These are phyloP conservation scores for Deuterostichococcus epilithicus DNA, from an alignment of 139 green algal genomes.

Conservation along the genomic window DNA sequence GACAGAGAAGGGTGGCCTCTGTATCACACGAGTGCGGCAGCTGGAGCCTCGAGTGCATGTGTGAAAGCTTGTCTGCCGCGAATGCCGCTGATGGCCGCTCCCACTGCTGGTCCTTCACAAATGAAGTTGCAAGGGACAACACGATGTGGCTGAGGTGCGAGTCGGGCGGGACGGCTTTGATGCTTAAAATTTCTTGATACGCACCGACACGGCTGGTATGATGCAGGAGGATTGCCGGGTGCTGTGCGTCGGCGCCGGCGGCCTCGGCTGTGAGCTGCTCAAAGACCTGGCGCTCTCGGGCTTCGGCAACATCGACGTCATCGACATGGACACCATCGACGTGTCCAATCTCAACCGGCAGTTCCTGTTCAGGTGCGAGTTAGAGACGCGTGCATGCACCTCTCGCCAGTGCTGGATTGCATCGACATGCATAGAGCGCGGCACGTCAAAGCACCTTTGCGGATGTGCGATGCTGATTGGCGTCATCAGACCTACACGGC, in stretches of 20 bases:
- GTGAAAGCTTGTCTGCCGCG: no score
- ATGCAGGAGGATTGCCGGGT: conserved; percentile 31
- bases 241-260: conserved; percentile 91
- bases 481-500: no score
- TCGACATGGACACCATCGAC: conserved; percentile 99
- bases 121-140: no score
- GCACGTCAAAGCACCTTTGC: neutral
- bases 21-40: no score
- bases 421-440: neutral
- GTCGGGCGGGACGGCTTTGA: no score
- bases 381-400: neutral
- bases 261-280: conserved; percentile 97
- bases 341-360: conserved; percentile 98
- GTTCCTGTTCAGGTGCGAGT: conserved; percentile 90
- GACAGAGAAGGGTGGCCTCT: no score
- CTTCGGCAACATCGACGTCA: conserved; percentile 97
- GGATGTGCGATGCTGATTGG: neutral
- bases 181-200: no score
- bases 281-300: conserved; percentile 96
- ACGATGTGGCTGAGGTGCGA: no score
- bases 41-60: no score
- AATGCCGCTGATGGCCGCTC: no score
- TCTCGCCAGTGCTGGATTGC: neutral
- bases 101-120: no score
- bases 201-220: no score